Percentiles rank a stretch among this genome's conserved stretches.
phyloP scores from a whole-genome alignment of 2,329 filamentous ascomycete genomes.

The Penicillium digitatum region DNA sequence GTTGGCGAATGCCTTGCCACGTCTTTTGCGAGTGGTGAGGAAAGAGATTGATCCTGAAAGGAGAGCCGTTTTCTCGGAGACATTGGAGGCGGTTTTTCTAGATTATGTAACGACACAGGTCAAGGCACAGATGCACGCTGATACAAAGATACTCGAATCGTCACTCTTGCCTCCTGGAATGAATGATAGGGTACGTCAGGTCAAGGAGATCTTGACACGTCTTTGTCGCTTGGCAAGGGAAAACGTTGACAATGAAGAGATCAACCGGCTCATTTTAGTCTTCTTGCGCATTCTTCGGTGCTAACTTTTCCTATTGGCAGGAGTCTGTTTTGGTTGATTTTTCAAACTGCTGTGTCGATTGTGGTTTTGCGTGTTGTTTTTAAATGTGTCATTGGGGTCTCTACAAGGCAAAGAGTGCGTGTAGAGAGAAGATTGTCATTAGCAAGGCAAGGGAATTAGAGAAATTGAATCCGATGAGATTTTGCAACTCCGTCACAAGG shows the following conservation, averaged over 20 bases:
- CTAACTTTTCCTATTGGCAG: not conserved
- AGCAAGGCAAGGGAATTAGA: not conserved
- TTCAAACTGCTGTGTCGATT: not conserved
- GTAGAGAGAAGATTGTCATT: not conserved
- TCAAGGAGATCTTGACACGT: not conserved
- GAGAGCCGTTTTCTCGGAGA: not conserved
- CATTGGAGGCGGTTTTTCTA: not conserved
- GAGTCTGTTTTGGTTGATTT: too few species aligned
- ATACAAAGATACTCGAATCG: not conserved
- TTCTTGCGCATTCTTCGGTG: not conserved
- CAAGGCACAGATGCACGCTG: not conserved
- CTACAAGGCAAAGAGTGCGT: too few species aligned
- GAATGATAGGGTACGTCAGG: not conserved
- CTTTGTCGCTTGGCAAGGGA: not conserved
- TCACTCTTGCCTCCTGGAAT: not conserved
- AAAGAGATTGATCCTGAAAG: not conserved
- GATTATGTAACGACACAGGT: not conserved
- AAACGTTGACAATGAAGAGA: not conserved
- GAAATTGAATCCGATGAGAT: too few species aligned
- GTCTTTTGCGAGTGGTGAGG: not conserved
- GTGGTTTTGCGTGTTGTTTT: not conserved
- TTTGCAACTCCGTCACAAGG: not conserved
- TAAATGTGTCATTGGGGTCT: not conserved
- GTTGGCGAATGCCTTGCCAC: not conserved
- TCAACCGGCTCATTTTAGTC: not conserved